Evolutionary conservation across 768 basidiomycete species (phyloP).

Genomic region (Lentinus tigrinus): DNA sequence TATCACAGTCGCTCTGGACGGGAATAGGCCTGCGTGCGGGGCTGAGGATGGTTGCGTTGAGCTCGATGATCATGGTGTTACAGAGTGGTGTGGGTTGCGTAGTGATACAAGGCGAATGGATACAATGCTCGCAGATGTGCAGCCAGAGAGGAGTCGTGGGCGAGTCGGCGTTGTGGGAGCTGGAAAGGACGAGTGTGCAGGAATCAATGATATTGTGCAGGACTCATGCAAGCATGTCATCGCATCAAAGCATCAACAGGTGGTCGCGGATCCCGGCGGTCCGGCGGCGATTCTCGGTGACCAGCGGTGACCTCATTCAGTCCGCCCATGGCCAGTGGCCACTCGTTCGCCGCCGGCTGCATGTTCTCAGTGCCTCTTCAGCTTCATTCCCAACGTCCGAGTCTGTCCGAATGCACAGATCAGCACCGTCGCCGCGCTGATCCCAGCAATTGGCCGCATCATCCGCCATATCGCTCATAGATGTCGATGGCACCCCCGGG

Average conservation of each 20-base stretch:
- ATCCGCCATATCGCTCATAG: too few relatives aligned
- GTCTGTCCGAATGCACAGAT: too few relatives aligned
- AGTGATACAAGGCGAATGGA: neutral
- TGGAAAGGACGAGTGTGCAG: neutral
- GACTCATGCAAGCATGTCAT: neutral
- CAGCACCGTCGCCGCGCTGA: neutral
- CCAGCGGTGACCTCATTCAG: too few relatives aligned
- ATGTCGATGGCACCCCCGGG: too few relatives aligned
- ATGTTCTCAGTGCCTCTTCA: too few relatives aligned
- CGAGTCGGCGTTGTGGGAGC: neutral
- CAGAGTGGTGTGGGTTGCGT: neutral
- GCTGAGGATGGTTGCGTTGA: constrained; percentile 76
- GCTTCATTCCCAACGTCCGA: too few relatives aligned
- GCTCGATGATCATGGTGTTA: constrained; percentile 51
- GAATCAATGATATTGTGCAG: too few relatives aligned
- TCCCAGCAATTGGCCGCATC: too few relatives aligned
- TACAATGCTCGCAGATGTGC: neutral
- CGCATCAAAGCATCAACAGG: neutral
- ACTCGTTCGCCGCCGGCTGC: too few relatives aligned
- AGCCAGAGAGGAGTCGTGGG: too few relatives aligned
- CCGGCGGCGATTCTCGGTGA: too few relatives aligned
- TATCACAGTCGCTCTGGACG: constrained; percentile 58
- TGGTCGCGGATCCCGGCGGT: neutral
- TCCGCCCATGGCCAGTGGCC: too few relatives aligned
- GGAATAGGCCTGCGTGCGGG: constrained; percentile 59